These are phyloP conservation scores for Pseudotulostoma volvatum DNA, from an alignment of 495 filamentous ascomycete species.

Conservation along the genomic window DNA sequence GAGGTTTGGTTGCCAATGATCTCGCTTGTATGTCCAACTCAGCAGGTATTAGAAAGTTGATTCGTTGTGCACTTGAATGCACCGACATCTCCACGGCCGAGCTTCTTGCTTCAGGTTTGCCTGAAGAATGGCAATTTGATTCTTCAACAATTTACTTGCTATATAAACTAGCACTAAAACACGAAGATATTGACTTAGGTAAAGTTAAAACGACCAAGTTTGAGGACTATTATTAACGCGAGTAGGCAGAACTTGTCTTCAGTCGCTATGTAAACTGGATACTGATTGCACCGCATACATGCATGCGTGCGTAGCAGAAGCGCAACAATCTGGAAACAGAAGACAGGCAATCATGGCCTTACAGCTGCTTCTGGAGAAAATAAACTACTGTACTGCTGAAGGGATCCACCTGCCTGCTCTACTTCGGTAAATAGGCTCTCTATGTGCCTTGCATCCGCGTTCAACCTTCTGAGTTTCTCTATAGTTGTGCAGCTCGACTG, in stretches of 20 bases:
- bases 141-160: conserved; percentile 53
- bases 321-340: conserved; percentile 47
- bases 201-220: no score
- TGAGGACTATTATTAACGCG: conserved; percentile 4
- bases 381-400: no score
- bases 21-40: neutral
- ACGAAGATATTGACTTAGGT: conserved; percentile 39
- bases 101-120: conserved; percentile 43
- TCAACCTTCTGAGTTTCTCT: neutral
- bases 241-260: conserved; percentile 38
- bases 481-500: neutral
- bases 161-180: conserved; percentile 55
- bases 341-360: conserved; percentile 39
- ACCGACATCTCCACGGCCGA: conserved; percentile 35
- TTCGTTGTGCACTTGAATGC: conserved; percentile 45
- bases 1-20: conserved; percentile 28
- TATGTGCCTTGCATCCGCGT: conserved; percentile 1
- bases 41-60: conserved; percentile 41
- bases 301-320: conserved; percentile 62
- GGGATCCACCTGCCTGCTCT: conserved; percentile 51
- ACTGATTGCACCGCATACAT: conserved; percentile 42
- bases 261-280: conserved; percentile 29
- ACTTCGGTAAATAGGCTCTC: conserved; percentile 29
- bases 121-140: conserved; percentile 36
- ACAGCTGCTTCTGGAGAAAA: conserved; percentile 29